Conservation (phyloP, 2,329 filamentous ascomycete species). For the Fusarium sp. region DNA sequence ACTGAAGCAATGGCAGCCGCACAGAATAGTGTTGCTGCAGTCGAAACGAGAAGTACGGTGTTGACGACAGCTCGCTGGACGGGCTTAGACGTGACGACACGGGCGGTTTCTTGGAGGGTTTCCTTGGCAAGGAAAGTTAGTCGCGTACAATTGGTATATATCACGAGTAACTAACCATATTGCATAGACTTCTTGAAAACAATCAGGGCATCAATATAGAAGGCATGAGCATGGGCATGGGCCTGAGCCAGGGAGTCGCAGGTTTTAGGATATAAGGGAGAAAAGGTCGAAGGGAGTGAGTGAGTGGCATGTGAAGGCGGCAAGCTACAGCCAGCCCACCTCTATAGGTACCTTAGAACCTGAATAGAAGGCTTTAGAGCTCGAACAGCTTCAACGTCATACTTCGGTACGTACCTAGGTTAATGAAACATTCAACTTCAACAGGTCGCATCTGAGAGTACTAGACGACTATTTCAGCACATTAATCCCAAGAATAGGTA, state of each 20-base stretch:
- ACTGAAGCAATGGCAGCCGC: conserved; percentile 63
- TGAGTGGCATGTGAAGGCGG: conserved; percentile 41
- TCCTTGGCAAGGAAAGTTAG: conserved; percentile 46
- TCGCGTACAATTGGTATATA: background rate
- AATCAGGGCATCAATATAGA: conserved; percentile 16
- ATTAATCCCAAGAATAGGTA: background rate
- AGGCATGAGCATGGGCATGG: conserved; percentile 7
- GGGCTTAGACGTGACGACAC: conserved; percentile 62
- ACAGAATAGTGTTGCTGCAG: conserved; percentile 59
- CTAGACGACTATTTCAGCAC: background rate
- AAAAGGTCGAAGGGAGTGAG: conserved; percentile 9
- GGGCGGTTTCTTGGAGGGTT: conserved; percentile 52
- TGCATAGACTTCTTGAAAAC: background rate
- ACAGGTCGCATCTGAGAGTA: background rate
- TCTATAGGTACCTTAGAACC: background rate
- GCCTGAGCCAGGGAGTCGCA: background rate
- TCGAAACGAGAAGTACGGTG: conserved; percentile 58
- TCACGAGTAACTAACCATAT: conserved; percentile 35
- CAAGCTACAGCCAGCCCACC: conserved; percentile 3
- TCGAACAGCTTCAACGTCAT: conserved; percentile 42
- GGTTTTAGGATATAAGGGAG: conserved; percentile 18
- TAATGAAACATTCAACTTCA: background rate
- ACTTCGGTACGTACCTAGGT: conserved; percentile 29
- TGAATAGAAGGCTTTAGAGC: conserved; percentile 5
- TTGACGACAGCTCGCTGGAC: conserved; percentile 65